A percentile compares a stretch with the other conserved stretches of the same genome.
phyloP scores from a whole-genome alignment of 2,329 filamentous ascomycete genomes.

The Aaosphaeria pasadenensis region DNA sequence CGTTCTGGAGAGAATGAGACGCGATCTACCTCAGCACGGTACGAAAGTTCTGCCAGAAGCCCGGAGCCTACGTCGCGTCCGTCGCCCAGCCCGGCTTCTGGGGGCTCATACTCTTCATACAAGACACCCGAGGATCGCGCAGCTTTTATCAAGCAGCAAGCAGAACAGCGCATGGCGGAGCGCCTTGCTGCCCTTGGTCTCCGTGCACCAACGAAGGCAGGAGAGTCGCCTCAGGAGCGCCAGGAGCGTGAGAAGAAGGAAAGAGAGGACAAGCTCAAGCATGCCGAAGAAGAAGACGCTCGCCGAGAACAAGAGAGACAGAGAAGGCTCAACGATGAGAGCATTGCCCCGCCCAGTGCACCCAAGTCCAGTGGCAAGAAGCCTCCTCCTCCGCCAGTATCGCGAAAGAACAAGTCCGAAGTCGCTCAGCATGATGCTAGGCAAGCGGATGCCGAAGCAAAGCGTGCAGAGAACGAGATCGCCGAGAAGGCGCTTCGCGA shows the following conservation, averaged over 20 bases:
- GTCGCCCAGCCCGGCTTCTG: conserved; percentile 51
- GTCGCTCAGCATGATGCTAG: conserved; percentile 56
- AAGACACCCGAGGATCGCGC: conserved; percentile 91
- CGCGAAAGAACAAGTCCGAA: conserved; percentile 65
- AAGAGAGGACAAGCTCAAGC: conserved; percentile 77
- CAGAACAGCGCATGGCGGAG: conserved; percentile 95
- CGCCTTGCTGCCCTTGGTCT: conserved; percentile 90
- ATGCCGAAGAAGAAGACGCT: conserved; percentile 92
- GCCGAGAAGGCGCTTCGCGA: conserved; percentile 57
- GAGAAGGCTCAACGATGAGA: conserved; percentile 76
- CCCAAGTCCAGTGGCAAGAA: conserved; percentile 43
- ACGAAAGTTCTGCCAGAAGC: conserved; percentile 50
- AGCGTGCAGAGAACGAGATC: conserved; percentile 56
- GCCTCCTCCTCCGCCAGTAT: conserved; percentile 65
- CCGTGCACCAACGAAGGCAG: conserved; percentile 73
- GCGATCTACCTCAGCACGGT: conserved; percentile 35
- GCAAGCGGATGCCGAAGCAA: conserved; percentile 55
- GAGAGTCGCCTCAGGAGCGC: conserved; percentile 79
- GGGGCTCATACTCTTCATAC: conserved; percentile 75
- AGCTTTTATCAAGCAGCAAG: conserved; percentile 95
- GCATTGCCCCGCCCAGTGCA: conserved; percentile 57
- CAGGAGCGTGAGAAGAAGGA: conserved; percentile 86
- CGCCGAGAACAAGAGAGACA: conserved; percentile 85
- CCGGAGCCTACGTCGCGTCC: conserved; percentile 54
- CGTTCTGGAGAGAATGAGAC: conserved; percentile 33